Evolutionary conservation across 192 early-diverging fungal genomes (phyloP), one percentile per base, ranked within the genome.

Genomic region (Linnemannia exigua): DNA sequence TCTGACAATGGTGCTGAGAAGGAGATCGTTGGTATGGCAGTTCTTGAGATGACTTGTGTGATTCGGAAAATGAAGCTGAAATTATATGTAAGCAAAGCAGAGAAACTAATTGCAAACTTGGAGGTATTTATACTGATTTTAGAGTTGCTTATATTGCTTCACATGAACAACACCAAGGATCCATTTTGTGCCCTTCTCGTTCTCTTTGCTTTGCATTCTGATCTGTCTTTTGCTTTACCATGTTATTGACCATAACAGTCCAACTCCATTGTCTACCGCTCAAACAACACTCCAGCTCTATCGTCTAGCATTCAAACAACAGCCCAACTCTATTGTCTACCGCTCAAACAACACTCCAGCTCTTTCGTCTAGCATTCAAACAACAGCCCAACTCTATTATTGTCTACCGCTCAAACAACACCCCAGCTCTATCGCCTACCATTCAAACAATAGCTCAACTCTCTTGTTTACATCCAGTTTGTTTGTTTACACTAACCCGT

Each of bases 161-260:
- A 19, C 71, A 72, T 47, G 71, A 50, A n/a, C 71, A 72, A 72
- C 68, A 70, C 44, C 68, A 70, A 70, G 68, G 68, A 70, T 70
- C 17, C 68, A 11, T 44, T 44, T 70, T 70, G 68, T 41, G 37
- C 19, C 68, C 68, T 70, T 70, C 37, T 70, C 68, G 41, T 70
- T 70, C 36, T 70, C 38, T 44, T 70, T 41, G 68, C 68, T 70
- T 20, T 70, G 68, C 38, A 70, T 52, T 70, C 44, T 70, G 68
- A 41, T 44, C 68, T 70, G 68, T 33, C 68, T 70, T 70, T 70
- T 44, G 37, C 38, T 70, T 70, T 41, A 38, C 68, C 41, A 70
- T 22, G 68, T 44, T 41, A 17, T 70, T 70, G 68, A 70, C 37
- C 68, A 70, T 38, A 70, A 70, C 68, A 20, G 38, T 38, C 37